Percentiles rank a stretch among this genome's conserved stretches.
phyloP scores from a whole-genome alignment of 768 basidiomycete genomes.

The Suillus weaverae region DNA sequence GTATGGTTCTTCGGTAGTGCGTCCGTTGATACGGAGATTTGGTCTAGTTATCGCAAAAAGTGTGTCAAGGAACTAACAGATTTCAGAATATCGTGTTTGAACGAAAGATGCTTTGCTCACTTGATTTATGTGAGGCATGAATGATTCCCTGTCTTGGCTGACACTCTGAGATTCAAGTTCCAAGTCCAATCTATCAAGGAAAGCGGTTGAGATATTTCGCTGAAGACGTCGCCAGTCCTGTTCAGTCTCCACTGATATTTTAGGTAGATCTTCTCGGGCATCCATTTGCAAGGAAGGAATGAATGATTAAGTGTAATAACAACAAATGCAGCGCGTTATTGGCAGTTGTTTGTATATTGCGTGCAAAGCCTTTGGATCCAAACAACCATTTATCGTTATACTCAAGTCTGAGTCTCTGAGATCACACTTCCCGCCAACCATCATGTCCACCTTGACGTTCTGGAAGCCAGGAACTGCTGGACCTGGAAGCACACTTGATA shows the following conservation, averaged over 20 bases:
- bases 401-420: too few relatives aligned
- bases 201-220: conserved; percentile 48
- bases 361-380: conserved; percentile 8
- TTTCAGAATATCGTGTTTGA: conserved; percentile 8
- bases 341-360: not conserved
- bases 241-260: conserved; percentile 64
- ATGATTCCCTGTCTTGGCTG: conserved; percentile 43
- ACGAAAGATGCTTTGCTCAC: conserved; percentile 32
- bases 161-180: conserved; percentile 43
- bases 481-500: conserved; percentile 86
- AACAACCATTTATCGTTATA: conserved; percentile 7
- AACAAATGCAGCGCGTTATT: conserved; percentile 4
- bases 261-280: conserved; percentile 43
- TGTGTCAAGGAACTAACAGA: conserved; percentile 55
- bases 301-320: not conserved
- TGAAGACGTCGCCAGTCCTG: conserved; percentile 68
- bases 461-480: conserved; percentile 89
- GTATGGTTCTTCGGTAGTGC: conserved; percentile 66
- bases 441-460: conserved; percentile 63
- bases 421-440: conserved; percentile 2
- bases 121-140: conserved; percentile 51
- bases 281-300: conserved; percentile 22
- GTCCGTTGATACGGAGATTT: conserved; percentile 81
- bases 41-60: conserved; percentile 63
- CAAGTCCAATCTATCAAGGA: conserved; percentile 46